These are phyloP conservation scores for Chrysanthemum lavandulifolium DNA, from an alignment of 129 eudicot species.

Conservation along the genomic window DNA sequence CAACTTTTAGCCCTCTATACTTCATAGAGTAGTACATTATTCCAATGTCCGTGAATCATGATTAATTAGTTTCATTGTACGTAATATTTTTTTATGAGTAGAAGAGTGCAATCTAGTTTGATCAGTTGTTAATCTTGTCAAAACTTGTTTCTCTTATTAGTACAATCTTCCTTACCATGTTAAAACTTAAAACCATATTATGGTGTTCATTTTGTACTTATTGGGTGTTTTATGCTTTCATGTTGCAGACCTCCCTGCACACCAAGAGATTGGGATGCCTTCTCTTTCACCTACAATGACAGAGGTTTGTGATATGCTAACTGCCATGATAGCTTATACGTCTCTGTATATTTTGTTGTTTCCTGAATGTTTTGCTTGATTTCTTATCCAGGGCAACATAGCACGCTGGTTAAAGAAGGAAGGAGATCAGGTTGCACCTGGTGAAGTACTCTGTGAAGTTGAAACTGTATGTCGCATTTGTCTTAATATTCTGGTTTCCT, in stretches of 20 bases:
- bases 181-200: too few relatives aligned
- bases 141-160: not conserved
- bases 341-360: constrained; percentile 6
- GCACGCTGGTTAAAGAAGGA: constrained; percentile 99
- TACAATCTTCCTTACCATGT: too few relatives aligned
- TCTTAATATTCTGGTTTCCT: not conserved
- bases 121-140: not conserved
- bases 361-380: not conserved
- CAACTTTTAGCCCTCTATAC: too few relatives aligned
- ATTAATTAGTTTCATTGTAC: too few relatives aligned
- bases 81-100: not conserved
- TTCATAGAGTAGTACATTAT: too few relatives aligned
- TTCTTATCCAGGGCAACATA: constrained; percentile 75
- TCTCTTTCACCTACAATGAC: constrained; percentile 99
- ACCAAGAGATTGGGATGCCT: constrained; percentile 98
- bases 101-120: not conserved
- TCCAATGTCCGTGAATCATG: too few relatives aligned
- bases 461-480: constrained; percentile 66
- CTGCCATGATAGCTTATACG: constrained; percentile 15
- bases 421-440: constrained; percentile 88
- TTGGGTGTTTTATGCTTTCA: constrained; percentile 14
- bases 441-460: constrained; percentile 99
- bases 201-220: not conserved
- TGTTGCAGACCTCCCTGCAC: constrained; percentile 85
- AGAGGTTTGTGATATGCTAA: constrained; percentile 47